These are phyloP conservation scores for Cyclostephanos tholiformis DNA, from an alignment of 108 stramenopile genomes.

Conservation along the genomic window DNA sequence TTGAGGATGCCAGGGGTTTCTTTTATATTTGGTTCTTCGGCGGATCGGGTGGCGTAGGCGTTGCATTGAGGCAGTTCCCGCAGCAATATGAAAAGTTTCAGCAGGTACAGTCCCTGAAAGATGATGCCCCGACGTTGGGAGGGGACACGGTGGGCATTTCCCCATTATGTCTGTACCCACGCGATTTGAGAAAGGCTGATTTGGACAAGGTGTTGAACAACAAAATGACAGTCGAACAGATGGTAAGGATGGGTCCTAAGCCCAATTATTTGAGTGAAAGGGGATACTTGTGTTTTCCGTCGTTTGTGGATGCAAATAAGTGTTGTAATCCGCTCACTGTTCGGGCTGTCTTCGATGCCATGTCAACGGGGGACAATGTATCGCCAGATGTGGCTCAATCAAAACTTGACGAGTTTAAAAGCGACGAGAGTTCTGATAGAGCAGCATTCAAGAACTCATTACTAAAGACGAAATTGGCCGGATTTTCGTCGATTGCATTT, in stretches of 20 bases:
- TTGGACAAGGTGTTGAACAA: constrained; percentile 62
- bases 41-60: constrained; percentile 65
- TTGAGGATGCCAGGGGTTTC: constrained; percentile 33
- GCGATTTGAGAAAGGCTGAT: constrained; percentile 63
- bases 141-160: constrained; percentile 59
- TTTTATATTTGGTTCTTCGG: constrained; percentile 72
- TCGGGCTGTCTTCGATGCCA: constrained; percentile 75
- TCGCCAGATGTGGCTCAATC: constrained; percentile 62
- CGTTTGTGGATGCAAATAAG: constrained; percentile 58
- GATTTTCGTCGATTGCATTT: constrained; percentile 60
- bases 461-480: constrained; percentile 54
- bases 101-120: constrained; percentile 50
- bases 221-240: constrained; percentile 62
- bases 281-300: constrained; percentile 68
- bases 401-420: constrained; percentile 56
- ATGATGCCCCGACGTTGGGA: constrained; percentile 50
- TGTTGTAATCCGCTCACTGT: constrained; percentile 69
- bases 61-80: constrained; percentile 65
- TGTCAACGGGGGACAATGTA: constrained; percentile 55
- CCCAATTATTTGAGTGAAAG: constrained; percentile 60
- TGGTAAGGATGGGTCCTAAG: constrained; percentile 62
- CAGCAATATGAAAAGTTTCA: constrained; percentile 52
- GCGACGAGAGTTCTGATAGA: constrained; percentile 36
- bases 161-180: constrained; percentile 66
- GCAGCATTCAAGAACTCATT: constrained; percentile 48